A percentile compares a stretch with the other conserved stretches of the same genome.
Evolutionary conservation across 495 filamentous ascomycete species (phyloP).

Genomic region (Haplographium delicatum): DNA sequence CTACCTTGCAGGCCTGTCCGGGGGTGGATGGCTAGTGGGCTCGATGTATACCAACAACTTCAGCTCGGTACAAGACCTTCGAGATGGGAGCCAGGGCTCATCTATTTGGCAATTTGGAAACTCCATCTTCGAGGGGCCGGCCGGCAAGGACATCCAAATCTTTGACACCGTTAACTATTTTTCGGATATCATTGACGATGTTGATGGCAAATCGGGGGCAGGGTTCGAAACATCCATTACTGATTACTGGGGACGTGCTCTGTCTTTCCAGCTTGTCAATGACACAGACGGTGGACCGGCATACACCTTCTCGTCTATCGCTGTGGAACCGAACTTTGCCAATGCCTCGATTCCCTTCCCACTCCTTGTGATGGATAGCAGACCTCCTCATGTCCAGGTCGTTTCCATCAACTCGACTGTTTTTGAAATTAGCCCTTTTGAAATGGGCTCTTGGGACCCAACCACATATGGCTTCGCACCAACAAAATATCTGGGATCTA

Average conservation of each 20-base stretch:
- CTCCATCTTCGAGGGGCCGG: slow-evolving; percentile 68
- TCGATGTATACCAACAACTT: slow-evolving; percentile 90
- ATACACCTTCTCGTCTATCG: slow-evolving; percentile 88
- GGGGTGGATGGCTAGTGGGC: slow-evolving; percentile 84
- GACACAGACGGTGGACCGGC: slow-evolving; percentile 67
- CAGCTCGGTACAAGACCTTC: slow-evolving; percentile 61
- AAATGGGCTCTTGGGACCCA: slow-evolving; percentile 81
- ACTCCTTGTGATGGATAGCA: slow-evolving; percentile 70
- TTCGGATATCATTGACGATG: slow-evolving; percentile 53
- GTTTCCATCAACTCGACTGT: slow-evolving; percentile 75
- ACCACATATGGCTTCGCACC: slow-evolving; percentile 76
- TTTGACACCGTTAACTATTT: slow-evolving; percentile 59
- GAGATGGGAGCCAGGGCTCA: slow-evolving; percentile 46
- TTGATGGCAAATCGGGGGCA: slow-evolving; percentile 60
- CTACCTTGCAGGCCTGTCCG: slow-evolving; percentile 80
- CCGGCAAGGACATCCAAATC: slow-evolving; percentile 42
- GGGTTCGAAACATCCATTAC: slow-evolving; percentile 76
- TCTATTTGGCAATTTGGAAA: slow-evolving; percentile 72
- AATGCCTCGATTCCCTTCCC: slow-evolving; percentile 77
- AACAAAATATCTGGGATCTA: slow-evolving; percentile 69
- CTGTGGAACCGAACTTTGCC: slow-evolving; percentile 57
- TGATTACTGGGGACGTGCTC: slow-evolving; percentile 79
- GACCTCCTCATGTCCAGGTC: slow-evolving; percentile 58
- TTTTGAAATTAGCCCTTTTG: slow-evolving; percentile 83
- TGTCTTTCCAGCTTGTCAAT: slow-evolving; percentile 82